These are phyloP conservation scores for Vaccinium vitisidaea DNA, from an alignment of 148 eudicot genomes.

Conservation along the genomic window DNA sequence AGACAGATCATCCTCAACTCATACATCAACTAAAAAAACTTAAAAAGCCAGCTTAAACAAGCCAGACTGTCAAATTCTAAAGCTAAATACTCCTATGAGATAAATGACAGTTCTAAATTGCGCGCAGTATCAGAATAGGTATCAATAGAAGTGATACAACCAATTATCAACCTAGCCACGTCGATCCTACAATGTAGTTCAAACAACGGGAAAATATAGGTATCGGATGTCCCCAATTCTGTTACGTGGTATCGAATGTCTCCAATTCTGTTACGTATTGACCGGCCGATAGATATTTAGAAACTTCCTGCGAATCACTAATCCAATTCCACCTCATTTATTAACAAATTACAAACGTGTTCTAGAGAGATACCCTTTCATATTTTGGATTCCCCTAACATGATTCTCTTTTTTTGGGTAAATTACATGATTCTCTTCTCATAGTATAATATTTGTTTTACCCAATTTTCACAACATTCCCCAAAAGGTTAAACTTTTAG, in stretches of 20 bases:
- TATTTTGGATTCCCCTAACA: neutral
- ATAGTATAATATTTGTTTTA: neutral
- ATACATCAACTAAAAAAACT: no score
- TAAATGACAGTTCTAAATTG: neutral
- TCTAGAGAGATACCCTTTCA: neutral
- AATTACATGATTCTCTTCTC: no score
- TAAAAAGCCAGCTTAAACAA: no score
- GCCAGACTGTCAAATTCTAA: no score
- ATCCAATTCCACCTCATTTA: neutral
- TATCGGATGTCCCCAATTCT: neutral
- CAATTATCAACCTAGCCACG: neutral
- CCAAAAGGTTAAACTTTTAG: neutral
- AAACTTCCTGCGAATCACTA: neutral
- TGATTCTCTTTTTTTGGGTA: no score
- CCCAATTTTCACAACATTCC: neutral
- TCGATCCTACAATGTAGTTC: neutral
- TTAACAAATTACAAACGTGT: neutral
- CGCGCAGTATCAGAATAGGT: no score
- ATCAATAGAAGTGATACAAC: neutral
- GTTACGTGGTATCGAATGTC: neutral
- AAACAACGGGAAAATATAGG: neutral
- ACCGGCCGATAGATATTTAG: neutral
- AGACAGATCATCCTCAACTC: no score
- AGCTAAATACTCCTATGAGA: no score
- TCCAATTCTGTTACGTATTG: neutral